Evolutionary conservation across 768 basidiomycete species (phyloP).

Genomic region (Mycena capillaripes): DNA sequence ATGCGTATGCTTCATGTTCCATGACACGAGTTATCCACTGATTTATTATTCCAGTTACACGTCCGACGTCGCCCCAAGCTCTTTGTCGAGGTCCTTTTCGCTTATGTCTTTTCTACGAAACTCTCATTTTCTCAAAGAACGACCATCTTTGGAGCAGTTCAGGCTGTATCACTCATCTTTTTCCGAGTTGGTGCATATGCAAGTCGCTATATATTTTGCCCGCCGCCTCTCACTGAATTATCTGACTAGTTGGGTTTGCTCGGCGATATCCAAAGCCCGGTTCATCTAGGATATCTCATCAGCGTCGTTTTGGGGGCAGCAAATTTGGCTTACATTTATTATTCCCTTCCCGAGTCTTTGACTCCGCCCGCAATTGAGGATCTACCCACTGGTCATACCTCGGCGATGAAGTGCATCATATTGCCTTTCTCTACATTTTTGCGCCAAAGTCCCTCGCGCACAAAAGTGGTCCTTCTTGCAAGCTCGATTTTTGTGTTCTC

Average conservation of each 20-base stretch:
- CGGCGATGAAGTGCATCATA: slow-evolving; percentile 6
- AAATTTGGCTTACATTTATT: slow-evolving; percentile 19
- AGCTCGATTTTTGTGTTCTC: slow-evolving; percentile 13
- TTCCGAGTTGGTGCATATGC: slow-evolving; percentile 15
- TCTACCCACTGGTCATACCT: not conserved
- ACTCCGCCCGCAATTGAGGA: not conserved
- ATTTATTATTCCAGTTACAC: slow-evolving; percentile 10
- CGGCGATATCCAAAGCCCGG: too few species aligned
- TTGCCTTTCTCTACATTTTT: slow-evolving; percentile 1
- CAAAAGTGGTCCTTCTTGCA: not conserved
- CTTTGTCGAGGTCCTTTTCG: slow-evolving; percentile 5
- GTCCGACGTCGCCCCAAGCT: slow-evolving; percentile 5
- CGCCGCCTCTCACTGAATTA: not conserved
- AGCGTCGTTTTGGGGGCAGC: not conserved
- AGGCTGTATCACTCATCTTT: slow-evolving; percentile 3
- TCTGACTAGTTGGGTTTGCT: not conserved
- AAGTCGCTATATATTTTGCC: not conserved
- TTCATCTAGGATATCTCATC: not conserved
- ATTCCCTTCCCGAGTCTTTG: slow-evolving; percentile 26
- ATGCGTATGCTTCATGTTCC: slow-evolving; percentile 10
- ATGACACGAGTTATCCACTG: not conserved
- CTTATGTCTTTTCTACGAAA: not conserved
- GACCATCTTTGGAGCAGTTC: not conserved
- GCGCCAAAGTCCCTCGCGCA: not conserved
- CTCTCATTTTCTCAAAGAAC: slow-evolving; percentile 3